Conservation (phyloP, 2,329 filamentous ascomycete genomes). For the Pseudocercospora pini-densiflorae region DNA sequence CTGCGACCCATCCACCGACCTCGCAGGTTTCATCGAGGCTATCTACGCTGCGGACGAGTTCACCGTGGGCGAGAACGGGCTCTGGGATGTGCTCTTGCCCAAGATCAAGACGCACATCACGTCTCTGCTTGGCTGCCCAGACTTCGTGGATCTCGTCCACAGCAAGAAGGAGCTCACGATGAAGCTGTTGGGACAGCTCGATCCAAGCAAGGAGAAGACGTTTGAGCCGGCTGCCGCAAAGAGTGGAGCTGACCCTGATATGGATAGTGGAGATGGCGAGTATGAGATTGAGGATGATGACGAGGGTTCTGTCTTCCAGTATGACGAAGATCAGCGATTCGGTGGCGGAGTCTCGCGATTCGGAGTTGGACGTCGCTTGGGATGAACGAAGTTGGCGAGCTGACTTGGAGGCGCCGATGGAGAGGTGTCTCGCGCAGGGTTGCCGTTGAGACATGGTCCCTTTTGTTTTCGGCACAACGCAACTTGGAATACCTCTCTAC, state of each 20-base stretch:
- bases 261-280: neutral
- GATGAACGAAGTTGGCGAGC: no score
- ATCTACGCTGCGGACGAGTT: slow-evolving; percentile 21
- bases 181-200: slow-evolving; percentile 12
- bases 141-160: slow-evolving; percentile 10
- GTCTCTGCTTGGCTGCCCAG: slow-evolving; percentile 5
- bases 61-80: slow-evolving; percentile 12
- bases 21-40: slow-evolving; percentile 20
- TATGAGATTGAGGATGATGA: slow-evolving; percentile 1
- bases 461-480: no score
- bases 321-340: no score
- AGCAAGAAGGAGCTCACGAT: neutral
- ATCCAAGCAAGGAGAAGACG: slow-evolving; percentile 1
- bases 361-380: no score
- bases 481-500: no score
- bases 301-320: neutral
- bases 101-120: slow-evolving; percentile 20
- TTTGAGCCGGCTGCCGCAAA: neutral
- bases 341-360: no score
- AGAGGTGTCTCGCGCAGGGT: no score
- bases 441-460: no score
- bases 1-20: slow-evolving; percentile 10
- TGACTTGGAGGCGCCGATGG: no score
- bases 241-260: neutral
- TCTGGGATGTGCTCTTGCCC: slow-evolving; percentile 27